Evolutionary conservation across 1,139 yeast genomes (phyloP).

Genomic region (Magnusiomyces paraingens): DNA sequence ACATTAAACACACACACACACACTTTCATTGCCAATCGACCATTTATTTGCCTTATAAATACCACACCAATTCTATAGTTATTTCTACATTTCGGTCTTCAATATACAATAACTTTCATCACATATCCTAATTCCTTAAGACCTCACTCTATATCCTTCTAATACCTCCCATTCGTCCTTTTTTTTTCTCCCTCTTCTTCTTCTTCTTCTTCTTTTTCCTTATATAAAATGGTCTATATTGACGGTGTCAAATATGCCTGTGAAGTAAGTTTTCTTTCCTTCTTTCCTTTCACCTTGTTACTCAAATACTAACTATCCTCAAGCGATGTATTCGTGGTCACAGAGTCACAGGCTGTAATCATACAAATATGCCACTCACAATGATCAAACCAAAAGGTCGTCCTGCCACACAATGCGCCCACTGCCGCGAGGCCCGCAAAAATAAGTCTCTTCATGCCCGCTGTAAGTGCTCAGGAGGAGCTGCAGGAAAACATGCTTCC

Average conservation of each 20-base stretch:
- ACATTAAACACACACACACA: no score
- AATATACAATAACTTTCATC: no score
- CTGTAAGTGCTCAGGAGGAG: conserved; percentile 61
- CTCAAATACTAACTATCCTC: background rate
- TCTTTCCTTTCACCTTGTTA: conserved; percentile 1
- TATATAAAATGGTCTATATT: conserved; percentile 63
- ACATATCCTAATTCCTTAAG: no score
- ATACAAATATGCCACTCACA: conserved; percentile 81
- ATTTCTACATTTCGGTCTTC: no score
- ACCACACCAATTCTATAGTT: no score
- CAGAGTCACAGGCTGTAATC: conserved; percentile 88
- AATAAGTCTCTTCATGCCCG: conserved; percentile 60
- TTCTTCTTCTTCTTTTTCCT: background rate
- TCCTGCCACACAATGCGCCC: conserved; percentile 86
- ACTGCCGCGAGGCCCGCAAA: conserved; percentile 77
- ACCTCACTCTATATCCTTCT: no score
- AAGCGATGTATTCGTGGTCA: conserved; percentile 89
- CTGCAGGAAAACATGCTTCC: conserved; percentile 42
- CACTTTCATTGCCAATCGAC: no score
- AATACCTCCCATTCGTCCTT: no score
- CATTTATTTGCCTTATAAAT: no score
- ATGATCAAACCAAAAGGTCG: conserved; percentile 96
- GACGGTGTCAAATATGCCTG: conserved; percentile 95
- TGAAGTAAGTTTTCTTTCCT: conserved; percentile 37
- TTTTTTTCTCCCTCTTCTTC: background rate